Evolutionary conservation across 2,329 filamentous ascomycete species (phyloP), one percentile per base, ranked within the genome.

Genomic region (Neocucurbitaria cava): DNA sequence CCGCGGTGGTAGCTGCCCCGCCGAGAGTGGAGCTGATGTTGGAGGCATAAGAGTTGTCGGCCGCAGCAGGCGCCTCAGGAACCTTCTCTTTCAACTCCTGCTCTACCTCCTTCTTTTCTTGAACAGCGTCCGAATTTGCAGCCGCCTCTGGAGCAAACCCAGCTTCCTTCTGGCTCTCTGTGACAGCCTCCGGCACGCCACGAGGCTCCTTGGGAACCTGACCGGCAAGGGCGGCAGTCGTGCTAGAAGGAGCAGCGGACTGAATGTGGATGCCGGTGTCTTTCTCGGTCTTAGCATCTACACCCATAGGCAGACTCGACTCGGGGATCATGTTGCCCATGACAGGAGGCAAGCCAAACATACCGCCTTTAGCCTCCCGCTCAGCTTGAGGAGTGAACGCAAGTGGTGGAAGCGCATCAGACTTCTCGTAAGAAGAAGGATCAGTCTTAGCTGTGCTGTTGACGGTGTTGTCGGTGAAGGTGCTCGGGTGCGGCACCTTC

Each of bases 351-450:
- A 83, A 63, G 61, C 68, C 74, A 60, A 82, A 80, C 67, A 81
- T 78, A 50, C 76, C 74, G 52, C 74, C 75, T 46, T 77, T 73
- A 9, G 72, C 74, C 38, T 79, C 77, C 43, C 70, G 72, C 54
- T 81, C 78, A 40, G 75, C 72, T 20, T 75, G 71, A 38, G 79
- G 75, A 39, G 77, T 79, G 33, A 68, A 56, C n/a, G 79, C 76
- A 21, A 80, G 77, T 76, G 11, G 82, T 70, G 77, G 75, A 23
- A 70, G 68, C 52, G 87, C 84, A 69, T 89, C 89, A 60, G 88
- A 87, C 76, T 90, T 90, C 75, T 96, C 89, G 76, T 97, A 98
- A 1, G 91, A 94, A 64, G 87, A 90, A 75, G 92, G 85, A 74
- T 97, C 93, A 6, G 76, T 77, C 50, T 81, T 76, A 65, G 61